These are phyloP conservation scores for Aureobasidium sp. DNA, from an alignment of 2,329 filamentous ascomycete genomes.

Conservation along the genomic window DNA sequence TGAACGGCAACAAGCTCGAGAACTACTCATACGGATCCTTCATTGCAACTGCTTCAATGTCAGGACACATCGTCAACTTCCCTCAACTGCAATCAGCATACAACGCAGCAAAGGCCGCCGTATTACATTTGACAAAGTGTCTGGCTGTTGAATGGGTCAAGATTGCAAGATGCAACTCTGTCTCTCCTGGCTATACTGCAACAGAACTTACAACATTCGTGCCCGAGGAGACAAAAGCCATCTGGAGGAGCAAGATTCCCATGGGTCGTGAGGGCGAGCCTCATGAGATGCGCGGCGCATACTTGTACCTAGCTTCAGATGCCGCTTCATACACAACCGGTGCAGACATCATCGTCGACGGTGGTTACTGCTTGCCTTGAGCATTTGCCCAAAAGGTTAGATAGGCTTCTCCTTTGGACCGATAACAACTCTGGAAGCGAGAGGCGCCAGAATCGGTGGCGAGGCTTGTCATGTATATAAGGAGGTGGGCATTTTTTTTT, in stretches of 20 bases:
- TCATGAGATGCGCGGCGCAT: slow-evolving; percentile 73
- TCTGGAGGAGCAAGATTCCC: slow-evolving; percentile 65
- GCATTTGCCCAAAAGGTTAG: background rate
- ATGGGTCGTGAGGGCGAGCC: slow-evolving; percentile 67
- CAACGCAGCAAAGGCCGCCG: slow-evolving; percentile 27
- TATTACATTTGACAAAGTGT: slow-evolving; percentile 47
- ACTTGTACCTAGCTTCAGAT: slow-evolving; percentile 72
- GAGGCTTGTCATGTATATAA: background rate
- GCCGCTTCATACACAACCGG: slow-evolving; percentile 77
- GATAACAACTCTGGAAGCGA: background rate
- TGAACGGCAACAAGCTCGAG: slow-evolving; percentile 31
- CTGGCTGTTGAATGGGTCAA: slow-evolving; percentile 69
- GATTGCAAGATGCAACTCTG: slow-evolving; percentile 62
- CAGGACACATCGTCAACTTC: slow-evolving; percentile 67
- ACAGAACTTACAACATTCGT: slow-evolving; percentile 64
- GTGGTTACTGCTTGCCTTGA: slow-evolving; percentile 12
- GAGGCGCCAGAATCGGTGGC: background rate
- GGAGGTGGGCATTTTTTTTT: background rate
- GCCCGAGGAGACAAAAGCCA: slow-evolving; percentile 55
- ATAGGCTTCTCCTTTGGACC: background rate
- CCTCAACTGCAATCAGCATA: slow-evolving; percentile 61
- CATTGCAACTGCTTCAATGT: slow-evolving; percentile 71
- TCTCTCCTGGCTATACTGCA: slow-evolving; percentile 64
- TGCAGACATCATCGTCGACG: slow-evolving; percentile 54
- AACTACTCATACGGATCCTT: slow-evolving; percentile 33